A percentile compares a stretch with the other conserved stretches of the same genome.
Evolutionary conservation across 768 basidiomycete species (phyloP).

Genomic region (Kockovaella imperatae): DNA sequence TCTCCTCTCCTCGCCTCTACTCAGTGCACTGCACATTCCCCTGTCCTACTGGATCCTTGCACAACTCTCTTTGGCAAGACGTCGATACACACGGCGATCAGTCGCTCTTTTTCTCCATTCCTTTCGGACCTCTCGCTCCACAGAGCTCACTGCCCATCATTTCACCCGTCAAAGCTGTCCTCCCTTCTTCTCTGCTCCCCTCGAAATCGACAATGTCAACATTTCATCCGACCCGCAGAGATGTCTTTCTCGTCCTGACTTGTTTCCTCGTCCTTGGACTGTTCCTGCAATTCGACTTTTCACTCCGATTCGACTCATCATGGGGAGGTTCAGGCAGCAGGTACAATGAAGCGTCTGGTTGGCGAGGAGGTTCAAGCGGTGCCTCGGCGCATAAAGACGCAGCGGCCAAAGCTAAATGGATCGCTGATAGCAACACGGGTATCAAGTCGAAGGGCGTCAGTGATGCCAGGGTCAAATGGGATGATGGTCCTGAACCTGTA

Average conservation of each 20-base stretch:
- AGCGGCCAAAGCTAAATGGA: conserved; percentile 26
- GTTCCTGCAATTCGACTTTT: conserved; percentile 65
- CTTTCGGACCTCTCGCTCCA: no score
- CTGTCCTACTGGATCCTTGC: no score
- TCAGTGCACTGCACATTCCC: no score
- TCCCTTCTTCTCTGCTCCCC: background rate
- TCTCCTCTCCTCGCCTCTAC: no score
- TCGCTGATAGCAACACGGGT: conserved; percentile 14
- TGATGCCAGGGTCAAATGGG: conserved; percentile 38
- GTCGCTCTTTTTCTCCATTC: background rate
- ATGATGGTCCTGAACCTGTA: conserved; percentile 23
- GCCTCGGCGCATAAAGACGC: no score
- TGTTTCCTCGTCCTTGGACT: conserved; percentile 60
- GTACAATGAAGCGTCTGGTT: background rate
- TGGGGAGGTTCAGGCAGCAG: background rate
- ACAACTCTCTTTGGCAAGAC: no score
- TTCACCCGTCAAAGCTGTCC: background rate
- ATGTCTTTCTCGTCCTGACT: conserved; percentile 55
- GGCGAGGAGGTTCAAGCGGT: no score
- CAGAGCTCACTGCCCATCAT: background rate
- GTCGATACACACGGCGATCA: no score
- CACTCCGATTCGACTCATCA: conserved; percentile 52
- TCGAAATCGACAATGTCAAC: conserved; percentile 14
- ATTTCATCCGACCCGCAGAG: conserved; percentile 58
- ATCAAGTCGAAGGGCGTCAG: conserved; percentile 29